Base-by-base conservation (phyloP, 768 basidiomycete species). In the Suillus plorans region DNA sequence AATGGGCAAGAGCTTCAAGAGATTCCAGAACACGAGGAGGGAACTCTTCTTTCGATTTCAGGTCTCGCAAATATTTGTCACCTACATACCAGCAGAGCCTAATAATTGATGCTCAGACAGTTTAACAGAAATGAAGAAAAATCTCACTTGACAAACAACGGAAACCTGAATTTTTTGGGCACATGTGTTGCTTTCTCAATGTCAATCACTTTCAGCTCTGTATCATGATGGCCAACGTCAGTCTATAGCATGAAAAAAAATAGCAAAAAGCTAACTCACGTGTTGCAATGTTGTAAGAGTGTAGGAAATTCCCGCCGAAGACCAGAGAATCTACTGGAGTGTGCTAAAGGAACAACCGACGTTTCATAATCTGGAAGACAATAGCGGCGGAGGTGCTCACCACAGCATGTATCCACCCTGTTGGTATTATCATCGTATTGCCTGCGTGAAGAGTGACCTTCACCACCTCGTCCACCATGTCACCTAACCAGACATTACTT, bases 331-430 rank as follows among this genome's bases (percentile, higher is more conserved):
- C 95, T 39, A 84, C 77, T 0, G 97, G 97, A 0, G 97, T 99
- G 76, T 93, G 89, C 91, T 97, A 69, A 41, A 64, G 49, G 50
- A 28, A 13, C 18, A 28, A 4, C 14, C 20, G 64, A n/a, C 63
- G 41, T 44, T 68, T 55, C 67, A 61, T 64, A n/a, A 61, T 50
- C 61, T 22, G 39, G 45, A 16, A 28, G 25, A 60, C 18, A 7
- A 50, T 41, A 14, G 60, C 60, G 41, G 50, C 42, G 37, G 57
- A 44, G 4, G 59, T 57, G 78, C 91, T 74, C 74, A 97, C 95
- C 47, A 99, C 97, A 13, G 95, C 94, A 73, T 99, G 97, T 65
- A 99, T 98, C 92, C 97, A 99, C 0, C 97, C 97, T 1, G 94
- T 89, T 2, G 97, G 95, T 61, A 97, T 96, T 57, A 96, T 92